Evolutionary conservation across 2,329 filamentous ascomycete genomes (phyloP), one percentile per base, ranked within the genome.

Genomic region (Xylariomycetidae sp.): DNA sequence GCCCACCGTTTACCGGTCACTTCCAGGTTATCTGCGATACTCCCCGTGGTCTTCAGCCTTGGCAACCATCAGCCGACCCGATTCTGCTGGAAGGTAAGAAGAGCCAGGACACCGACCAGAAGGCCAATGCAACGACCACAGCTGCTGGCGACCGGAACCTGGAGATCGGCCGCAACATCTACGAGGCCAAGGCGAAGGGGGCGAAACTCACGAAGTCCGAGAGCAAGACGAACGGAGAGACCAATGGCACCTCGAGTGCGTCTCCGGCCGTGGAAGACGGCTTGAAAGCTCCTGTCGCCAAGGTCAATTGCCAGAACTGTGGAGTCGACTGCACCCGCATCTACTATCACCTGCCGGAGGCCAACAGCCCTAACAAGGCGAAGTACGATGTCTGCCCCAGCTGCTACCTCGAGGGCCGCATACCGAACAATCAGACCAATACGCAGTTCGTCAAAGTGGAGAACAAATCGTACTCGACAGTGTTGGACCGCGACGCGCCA

Each of bases 1-100:
- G 90, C 1, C 90, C 92, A 3, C 92, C 92, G 6, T 96, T 95
- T 54, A 98, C 92, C 4, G 92, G 92, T 24, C 92, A 98, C 59
- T 98, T 98, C 74, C 84, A 87, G 58, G 82, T 96, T 41, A 90
- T 90, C 36, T 92, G 88, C 54, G 92, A 98, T 58, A 98, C 92
- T 1, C 92, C 92, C 33, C 81, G 92, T 38, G 92, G 92, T 23
- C 74, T 98, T 32, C 90, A 96, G 59, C 85, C 90, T 16, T 95
- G 90, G 76, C 92, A 98, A 56, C 92, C 92, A 13, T 84, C 85
- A 13, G 81, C 88, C 2, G 84, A 87, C 48, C 78, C 86, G 6
- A 62, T 79, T 25, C 67, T 80, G 4, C 54, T 72, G n/a, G 67
- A 79, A 43, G 77, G 76, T 34, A 79, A 76, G 56, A 70, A 69